These are phyloP conservation scores for Citrullus colocynthis DNA, from an alignment of 306 rosid genomes.

Conservation along the genomic window DNA sequence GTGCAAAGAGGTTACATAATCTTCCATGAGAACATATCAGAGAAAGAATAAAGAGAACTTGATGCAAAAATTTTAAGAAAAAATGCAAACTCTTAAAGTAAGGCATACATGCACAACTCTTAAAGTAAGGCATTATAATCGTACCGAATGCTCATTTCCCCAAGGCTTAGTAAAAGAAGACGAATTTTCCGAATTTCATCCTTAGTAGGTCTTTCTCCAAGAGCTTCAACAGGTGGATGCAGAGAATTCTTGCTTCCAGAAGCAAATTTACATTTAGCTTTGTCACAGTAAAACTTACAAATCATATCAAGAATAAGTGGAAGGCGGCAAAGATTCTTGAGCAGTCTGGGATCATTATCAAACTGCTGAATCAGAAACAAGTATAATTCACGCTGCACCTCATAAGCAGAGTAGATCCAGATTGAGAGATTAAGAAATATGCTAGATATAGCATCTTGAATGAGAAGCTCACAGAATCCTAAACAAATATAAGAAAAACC, in stretches of 20 bases:
- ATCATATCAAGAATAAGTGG: conserved; percentile 81
- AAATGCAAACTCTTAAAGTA: neutral
- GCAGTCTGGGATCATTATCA: conserved; percentile 84
- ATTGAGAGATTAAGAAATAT: conserved; percentile 87
- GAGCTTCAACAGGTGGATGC: conserved; percentile 30
- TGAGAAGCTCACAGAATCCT: conserved; percentile 76
- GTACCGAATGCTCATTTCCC: conserved; percentile 95
- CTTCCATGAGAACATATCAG: neutral
- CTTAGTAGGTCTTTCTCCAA: conserved; percentile 48
- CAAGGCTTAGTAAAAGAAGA: conserved; percentile 88
- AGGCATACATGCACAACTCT: neutral
- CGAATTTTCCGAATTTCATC: conserved; percentile 92
- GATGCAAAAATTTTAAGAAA: neutral
- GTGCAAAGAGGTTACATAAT: conserved; percentile 10
- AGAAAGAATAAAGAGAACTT: conserved; percentile 8
- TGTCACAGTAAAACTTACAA: conserved; percentile 67
- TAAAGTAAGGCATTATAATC: conserved; percentile 9
- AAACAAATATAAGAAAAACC: conserved; percentile 11
- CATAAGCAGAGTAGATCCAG: conserved; percentile 68
- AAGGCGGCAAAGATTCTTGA: conserved; percentile 60
- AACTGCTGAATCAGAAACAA: conserved; percentile 94
- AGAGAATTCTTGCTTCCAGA: conserved; percentile 42
- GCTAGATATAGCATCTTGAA: conserved; percentile 63
- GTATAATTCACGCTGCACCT: conserved; percentile 86
- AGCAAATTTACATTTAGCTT: conserved; percentile 35